Percentiles rank a stretch among this genome's conserved stretches.
Conservation (phyloP, 306 rosid species). For the Corylus avellana region DNA sequence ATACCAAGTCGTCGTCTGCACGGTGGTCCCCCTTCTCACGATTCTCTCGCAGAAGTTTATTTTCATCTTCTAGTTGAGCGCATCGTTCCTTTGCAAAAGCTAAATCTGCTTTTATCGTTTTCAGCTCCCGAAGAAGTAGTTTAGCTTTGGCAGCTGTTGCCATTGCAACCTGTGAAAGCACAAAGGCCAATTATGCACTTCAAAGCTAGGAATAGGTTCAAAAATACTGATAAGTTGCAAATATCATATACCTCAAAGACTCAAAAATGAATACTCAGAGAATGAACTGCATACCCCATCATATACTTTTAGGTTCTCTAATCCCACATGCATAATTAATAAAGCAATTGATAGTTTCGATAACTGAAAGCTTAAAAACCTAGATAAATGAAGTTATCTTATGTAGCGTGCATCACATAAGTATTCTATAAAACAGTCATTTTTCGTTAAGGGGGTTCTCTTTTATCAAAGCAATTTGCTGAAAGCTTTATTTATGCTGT, state of each 20-base stretch:
- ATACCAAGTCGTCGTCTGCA: constrained; percentile 94
- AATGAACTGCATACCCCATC: background rate
- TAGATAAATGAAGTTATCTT: background rate
- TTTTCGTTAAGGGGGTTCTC: background rate
- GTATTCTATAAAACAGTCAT: background rate
- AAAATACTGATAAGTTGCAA: constrained; percentile 6
- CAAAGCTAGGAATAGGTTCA: constrained; percentile 7
- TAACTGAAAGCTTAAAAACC: background rate
- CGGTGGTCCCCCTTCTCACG: constrained; percentile 70
- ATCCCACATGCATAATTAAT: background rate
- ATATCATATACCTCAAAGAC: background rate
- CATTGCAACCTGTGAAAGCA: constrained; percentile 78
- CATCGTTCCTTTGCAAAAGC: constrained; percentile 89
- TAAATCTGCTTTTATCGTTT: constrained; percentile 88
- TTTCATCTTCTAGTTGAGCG: constrained; percentile 96
- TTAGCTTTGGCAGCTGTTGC: constrained; percentile 99
- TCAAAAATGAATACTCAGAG: background rate
- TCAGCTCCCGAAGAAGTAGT: constrained; percentile 87
- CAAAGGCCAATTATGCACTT: constrained; percentile 34
- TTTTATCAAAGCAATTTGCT: background rate
- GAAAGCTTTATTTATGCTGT: background rate
- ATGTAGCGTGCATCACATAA: background rate
- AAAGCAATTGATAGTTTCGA: background rate
- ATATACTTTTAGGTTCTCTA: background rate
- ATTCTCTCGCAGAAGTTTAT: constrained; percentile 73